Percentiles rank a stretch among this genome's conserved stretches.
phyloP scores from a whole-genome alignment of 345 rosid species.

The Linum tenue region DNA sequence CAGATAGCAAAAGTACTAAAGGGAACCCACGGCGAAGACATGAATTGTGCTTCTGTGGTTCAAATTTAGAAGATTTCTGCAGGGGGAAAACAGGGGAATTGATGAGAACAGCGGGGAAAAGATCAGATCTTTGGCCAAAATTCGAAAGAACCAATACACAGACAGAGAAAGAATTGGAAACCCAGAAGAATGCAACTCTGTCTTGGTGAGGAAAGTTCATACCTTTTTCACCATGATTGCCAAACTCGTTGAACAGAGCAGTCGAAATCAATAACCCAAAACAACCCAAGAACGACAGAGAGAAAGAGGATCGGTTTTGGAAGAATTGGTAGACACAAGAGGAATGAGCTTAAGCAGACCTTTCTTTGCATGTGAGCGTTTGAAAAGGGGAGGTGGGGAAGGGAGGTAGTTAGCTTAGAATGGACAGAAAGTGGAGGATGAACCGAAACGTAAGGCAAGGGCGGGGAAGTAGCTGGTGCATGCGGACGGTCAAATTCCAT shows the following conservation, averaged over 20 bases:
- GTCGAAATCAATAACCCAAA: neutral
- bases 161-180: too few relatives aligned
- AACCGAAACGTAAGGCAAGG: neutral
- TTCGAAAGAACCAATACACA: neutral
- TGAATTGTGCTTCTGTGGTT: slow-evolving; percentile 26
- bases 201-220: too few relatives aligned
- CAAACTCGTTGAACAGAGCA: neutral
- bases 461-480: neutral
- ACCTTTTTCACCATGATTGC: neutral
- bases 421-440: neutral
- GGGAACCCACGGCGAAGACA: slow-evolving; percentile 28
- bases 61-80: slow-evolving; percentile 27
- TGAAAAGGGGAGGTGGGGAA: neutral
- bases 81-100: neutral
- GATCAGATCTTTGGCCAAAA: neutral
- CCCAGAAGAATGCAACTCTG: neutral
- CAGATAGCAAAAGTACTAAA: slow-evolving; percentile 29
- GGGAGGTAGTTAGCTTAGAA: neutral
- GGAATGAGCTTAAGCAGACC: neutral
- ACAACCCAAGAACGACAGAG: too few relatives aligned
- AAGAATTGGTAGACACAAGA: neutral
- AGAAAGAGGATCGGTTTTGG: too few relatives aligned
- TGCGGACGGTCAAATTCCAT: neutral
- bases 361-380: neutral
- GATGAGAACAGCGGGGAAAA: neutral